Conservation (phyloP, 352 stramenopile species). For the Thalassiosira hispida region DNA sequence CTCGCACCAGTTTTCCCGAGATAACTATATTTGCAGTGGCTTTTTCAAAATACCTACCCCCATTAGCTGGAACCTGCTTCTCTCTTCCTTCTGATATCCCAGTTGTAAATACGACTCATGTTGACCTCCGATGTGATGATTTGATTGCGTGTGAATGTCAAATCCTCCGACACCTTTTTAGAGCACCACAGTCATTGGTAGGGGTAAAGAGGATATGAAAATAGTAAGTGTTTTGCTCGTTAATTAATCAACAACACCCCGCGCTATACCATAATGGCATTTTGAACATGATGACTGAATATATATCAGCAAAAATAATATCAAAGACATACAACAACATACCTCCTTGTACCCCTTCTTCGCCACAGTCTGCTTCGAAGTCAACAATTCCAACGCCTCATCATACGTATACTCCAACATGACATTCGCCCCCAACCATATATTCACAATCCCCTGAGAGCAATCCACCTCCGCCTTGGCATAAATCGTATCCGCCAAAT, state of each 20-base stretch:
- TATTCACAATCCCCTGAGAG: constrained; percentile 91
- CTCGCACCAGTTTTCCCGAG: no score
- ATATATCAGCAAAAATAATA: constrained; percentile 12
- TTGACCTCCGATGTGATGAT: constrained; percentile 98
- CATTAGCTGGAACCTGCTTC: background rate
- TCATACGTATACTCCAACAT: constrained; percentile 98
- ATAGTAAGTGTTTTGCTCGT: no score
- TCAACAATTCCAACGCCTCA: constrained; percentile 92
- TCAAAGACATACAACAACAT: constrained; percentile 5
- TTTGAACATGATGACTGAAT: no score
- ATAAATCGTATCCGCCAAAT: constrained; percentile 94
- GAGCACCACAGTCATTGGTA: background rate
- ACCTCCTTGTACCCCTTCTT: constrained; percentile 76
- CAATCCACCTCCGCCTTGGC: constrained; percentile 92
- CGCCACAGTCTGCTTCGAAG: constrained; percentile 71
- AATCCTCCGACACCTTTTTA: constrained; percentile 82
- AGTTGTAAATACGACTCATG: constrained; percentile 97
- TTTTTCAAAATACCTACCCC: no score
- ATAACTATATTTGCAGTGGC: no score
- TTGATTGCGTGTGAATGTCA: constrained; percentile 94
- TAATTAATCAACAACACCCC: no score
- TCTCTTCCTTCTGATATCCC: constrained; percentile 89
- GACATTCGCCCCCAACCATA: constrained; percentile 97
- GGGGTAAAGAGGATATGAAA: background rate
- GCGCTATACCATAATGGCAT: no score